Evolutionary conservation across 2,329 filamentous ascomycete species (phyloP).

Genomic region (Verticillium nubilum): DNA sequence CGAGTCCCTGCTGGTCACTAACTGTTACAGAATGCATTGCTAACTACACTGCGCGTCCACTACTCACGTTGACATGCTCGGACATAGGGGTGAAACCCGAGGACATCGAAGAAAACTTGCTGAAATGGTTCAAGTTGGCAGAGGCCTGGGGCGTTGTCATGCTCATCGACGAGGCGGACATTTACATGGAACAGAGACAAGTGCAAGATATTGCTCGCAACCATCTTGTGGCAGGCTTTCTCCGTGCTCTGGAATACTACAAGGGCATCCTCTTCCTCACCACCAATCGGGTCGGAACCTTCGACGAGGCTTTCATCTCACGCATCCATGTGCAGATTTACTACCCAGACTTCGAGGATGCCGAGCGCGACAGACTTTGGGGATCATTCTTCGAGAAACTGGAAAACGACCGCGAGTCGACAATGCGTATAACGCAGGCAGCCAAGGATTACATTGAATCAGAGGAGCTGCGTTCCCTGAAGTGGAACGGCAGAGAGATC

Average conservation of each 20-base stretch:
- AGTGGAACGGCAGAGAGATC: slow-evolving; percentile 20
- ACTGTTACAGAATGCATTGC: neutral
- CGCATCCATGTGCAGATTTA: slow-evolving; percentile 22
- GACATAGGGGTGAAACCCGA: slow-evolving; percentile 5
- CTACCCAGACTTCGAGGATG: slow-evolving; percentile 20
- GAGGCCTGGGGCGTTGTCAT: slow-evolving; percentile 20
- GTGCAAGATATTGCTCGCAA: neutral
- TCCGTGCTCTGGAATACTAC: slow-evolving; percentile 22
- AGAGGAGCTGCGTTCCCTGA: slow-evolving; percentile 11
- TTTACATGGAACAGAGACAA: slow-evolving; percentile 6
- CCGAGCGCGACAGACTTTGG: slow-evolving; percentile 20
- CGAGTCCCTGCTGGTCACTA: neutral
- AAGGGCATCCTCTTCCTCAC: slow-evolving; percentile 25
- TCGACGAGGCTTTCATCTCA: slow-evolving; percentile 25
- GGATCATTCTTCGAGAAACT: slow-evolving; percentile 21
- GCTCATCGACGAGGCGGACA: slow-evolving; percentile 22
- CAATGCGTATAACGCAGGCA: slow-evolving; percentile 15
- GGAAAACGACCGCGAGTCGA: slow-evolving; percentile 15
- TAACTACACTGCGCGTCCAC: neutral
- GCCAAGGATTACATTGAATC: slow-evolving; percentile 14
- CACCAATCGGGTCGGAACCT: slow-evolving; percentile 20
- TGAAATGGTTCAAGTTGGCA: slow-evolving; percentile 12
- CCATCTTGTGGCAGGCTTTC: slow-evolving; percentile 15
- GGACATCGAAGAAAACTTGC: slow-evolving; percentile 10
- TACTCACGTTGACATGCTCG: neutral